Evolutionary conservation across 2,329 filamentous ascomycete species (phyloP), one percentile per base, ranked within the genome.

Genomic region (Arachnopeziza araneosa): DNA sequence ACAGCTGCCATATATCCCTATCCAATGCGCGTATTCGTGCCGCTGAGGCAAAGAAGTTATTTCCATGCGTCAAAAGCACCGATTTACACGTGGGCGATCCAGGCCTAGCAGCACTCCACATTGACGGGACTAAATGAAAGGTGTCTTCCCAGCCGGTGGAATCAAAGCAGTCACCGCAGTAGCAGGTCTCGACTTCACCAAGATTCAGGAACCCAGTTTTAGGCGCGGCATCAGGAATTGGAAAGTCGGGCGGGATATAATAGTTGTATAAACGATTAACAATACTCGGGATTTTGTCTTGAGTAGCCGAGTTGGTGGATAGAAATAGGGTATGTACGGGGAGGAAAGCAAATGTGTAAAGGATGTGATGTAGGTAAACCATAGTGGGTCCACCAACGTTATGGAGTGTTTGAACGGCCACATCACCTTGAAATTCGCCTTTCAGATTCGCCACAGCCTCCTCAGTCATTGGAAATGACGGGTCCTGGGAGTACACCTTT

Each of bases 301-400:
- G 24, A 24, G 55, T 53, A 14, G 58, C 52, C 1, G 60, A 61
- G 7, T 59, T 52, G 71, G 26, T 77, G 62, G 32, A 73, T 24
- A 80, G 69, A 69, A 81, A 81, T 24, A 80, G 62, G 0, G 77
- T 79, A 55, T 80, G 77, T 14, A 69, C 69, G 12, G 78, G 75
- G 2, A 81, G 72, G 23, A 65, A 65, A 48, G 79, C 74, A 75
- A 75, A 81, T 50, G 70, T 60, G 17, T 63, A 67, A 3, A 78
- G 59, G 36, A 80, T 79, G 63, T 81, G 79, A 60, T 75, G 68
- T 3, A 81, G 73, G 66, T 77, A 80, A 3, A 77, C 77, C 9
- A 76, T 76, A 21, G 75, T 73, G 64, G 79, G 75, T 44, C 78
- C 73, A 23, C 79, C 79, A 32, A 73, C 61, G 57, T 80, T 80